Evolutionary conservation across 73 alveolate species (phyloP), one percentile per base, ranked within the genome.

Genomic region (Loxodes magnus): DNA sequence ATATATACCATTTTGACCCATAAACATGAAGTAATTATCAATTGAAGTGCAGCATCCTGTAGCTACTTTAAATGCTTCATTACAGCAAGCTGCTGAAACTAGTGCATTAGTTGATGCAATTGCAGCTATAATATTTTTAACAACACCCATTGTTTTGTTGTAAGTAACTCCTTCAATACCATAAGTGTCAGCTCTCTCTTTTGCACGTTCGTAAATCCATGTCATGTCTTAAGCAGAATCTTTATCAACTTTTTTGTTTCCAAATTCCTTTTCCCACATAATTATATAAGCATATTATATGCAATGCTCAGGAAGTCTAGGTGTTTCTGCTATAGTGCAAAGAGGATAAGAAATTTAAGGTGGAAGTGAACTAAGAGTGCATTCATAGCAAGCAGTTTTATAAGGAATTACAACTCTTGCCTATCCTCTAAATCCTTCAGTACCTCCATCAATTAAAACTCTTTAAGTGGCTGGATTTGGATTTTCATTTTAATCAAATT

Each of bases 301-400:
- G 56, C 99, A 96, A 68, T 96, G 99, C 61, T 96, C 99, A 7
- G 99, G 99, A 21, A 96, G 68, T 53, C 99, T 82, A 29, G 99
- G 99, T 42, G 98, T 96, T 74, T 93, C 96, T 4, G 99, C 98
- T n/a, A 96, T 88, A 48, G 99, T 96, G 67, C 99, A 96, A 88
- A 90, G 65, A 7, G 98, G 96, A 66, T 66, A 94, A 42, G 80
- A 57, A 25, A 44, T 56, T 71, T 74, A 73, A 14, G 72, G 72
- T 2, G 97, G 90, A 0, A 77, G 55, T 21, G 81, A 39, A 26
- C 73, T 67, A 20, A 82, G 51, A 23, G 90, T 76, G 72, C 94
- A 87, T 55, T 82, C 94, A 67, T 64, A 87, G 36, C 97, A 82
- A 2, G 95, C 94, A 30, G 93, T 84, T 58, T 75, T 74, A 65